Base-by-base conservation (phyloP, 129 eudicot species). In the Scalesia atractyloides region DNA sequence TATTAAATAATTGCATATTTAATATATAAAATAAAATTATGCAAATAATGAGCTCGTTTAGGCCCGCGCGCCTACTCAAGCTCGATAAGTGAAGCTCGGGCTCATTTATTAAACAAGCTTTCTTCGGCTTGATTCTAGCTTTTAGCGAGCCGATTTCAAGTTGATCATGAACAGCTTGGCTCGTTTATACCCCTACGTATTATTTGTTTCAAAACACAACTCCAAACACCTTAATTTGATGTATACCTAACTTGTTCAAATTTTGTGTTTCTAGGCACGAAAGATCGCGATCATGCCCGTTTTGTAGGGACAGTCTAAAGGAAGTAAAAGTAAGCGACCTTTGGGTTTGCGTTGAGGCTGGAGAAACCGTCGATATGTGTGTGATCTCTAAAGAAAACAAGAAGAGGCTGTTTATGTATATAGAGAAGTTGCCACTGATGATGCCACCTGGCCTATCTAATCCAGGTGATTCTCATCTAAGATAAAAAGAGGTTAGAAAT, bases 271-370 rank as follows among this genome's bases (percentile, higher is more conserved):
- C 20, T 67, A 87, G 96, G 96, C 88, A 75, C 17, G 53, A 69
- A 19, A 75, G 97, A 66, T 90, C 97, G 1, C 86, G 79, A 33
- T 90, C 95, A 2, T 90, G 97, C 77, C 97, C 97, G 11, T 90
- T 90, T 34, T 90, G 97, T 68, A 85, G 97, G 43, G 86, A 82
- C 72, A 76, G 83, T 69, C 77, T 90, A 33, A 87, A 79, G 71
- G 79, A 82, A 65, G 91, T 87, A 43, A 75, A 80, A 3, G 61
- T 89, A 6, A 73, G 77, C n/a, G 97, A 90, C 63, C 81, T 90
- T 15, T 90, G 97, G 97, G 75, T 85, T 1, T 87, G 72, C 65
- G 54, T 79, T n/a, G 91, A 83, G 65, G 70, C 64, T 3, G 82
- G 63, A 43, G 97, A 90, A 20, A 68, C 82, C 1, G 72, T 82